Evolutionary conservation across 139 green algal species (phyloP).

Genomic region (Asterochloris erici): DNA sequence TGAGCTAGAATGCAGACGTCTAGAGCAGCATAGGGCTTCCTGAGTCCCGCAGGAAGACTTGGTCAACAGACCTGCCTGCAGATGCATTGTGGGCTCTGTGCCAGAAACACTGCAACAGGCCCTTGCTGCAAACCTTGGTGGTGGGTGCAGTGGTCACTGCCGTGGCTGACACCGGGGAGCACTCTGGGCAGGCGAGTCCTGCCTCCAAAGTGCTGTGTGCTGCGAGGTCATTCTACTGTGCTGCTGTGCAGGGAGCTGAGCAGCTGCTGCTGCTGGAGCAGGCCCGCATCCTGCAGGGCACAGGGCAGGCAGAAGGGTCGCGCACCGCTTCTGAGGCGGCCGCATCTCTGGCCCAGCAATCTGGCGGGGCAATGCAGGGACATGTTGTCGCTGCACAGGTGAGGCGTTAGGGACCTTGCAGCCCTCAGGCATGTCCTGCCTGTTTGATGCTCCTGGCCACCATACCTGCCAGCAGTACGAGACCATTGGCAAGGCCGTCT

Average conservation of each 20-base stretch:
- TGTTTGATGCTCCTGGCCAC: neutral
- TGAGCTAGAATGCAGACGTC: too few relatives aligned
- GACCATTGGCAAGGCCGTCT: too few relatives aligned
- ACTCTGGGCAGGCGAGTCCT: too few relatives aligned
- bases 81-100: too few relatives aligned
- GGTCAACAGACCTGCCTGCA: too few relatives aligned
- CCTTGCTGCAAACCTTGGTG: neutral
- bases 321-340: neutral
- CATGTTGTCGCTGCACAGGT: slow-evolving; percentile 3
- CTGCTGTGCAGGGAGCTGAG: neutral
- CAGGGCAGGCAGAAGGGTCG: neutral
- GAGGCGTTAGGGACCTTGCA: neutral
- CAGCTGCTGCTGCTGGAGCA: neutral
- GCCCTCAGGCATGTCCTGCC: neutral
- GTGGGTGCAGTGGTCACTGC: neutral
- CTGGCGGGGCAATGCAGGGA: neutral
- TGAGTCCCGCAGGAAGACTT: too few relatives aligned
- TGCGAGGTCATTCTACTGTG: too few relatives aligned
- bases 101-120: neutral
- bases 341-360: neutral
- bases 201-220: too few relatives aligned
- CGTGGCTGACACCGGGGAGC: too few relatives aligned
- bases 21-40: too few relatives aligned
- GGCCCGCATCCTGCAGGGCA: neutral
- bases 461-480: too few relatives aligned